Evolutionary conservation across 306 rosid species (phyloP).

Genomic region (Luffa aegyptiaca): DNA sequence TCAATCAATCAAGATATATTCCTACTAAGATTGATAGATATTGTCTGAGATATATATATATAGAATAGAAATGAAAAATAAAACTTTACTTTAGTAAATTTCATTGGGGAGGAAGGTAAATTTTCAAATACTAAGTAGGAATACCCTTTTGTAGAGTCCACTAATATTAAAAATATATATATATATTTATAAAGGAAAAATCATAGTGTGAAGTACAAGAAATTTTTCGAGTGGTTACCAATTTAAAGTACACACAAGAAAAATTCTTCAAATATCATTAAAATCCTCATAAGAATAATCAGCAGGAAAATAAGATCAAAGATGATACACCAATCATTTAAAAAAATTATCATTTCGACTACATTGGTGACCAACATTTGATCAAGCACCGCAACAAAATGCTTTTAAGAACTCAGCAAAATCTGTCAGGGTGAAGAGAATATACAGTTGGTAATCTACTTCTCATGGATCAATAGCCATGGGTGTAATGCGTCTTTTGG

Average conservation of each 20-base stretch:
- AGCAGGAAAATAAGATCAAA: not conserved
- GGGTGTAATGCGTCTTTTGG: conserved; percentile 45
- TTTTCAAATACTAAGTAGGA: too few species aligned
- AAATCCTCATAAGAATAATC: not conserved
- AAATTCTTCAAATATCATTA: not conserved
- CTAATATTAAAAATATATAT: too few species aligned
- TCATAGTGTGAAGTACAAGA: too few species aligned
- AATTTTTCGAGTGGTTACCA: too few species aligned
- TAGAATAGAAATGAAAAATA: too few species aligned
- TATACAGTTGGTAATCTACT: conserved; percentile 10
- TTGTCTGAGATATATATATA: too few species aligned
- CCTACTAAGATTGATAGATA: too few species aligned
- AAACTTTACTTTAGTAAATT: too few species aligned
- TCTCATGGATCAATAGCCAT: conserved; percentile 33
- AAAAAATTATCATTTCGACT: not conserved
- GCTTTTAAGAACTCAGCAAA: not conserved
- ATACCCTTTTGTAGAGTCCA: too few species aligned
- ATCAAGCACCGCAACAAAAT: not conserved
- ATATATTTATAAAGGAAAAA: too few species aligned
- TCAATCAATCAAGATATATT: not conserved
- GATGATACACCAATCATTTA: not conserved
- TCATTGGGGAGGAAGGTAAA: too few species aligned
- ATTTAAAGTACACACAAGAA: too few species aligned
- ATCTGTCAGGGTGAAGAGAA: not conserved
- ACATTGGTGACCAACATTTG: not conserved